Percentiles rank a stretch among this genome's conserved stretches.
Evolutionary conservation across 2,329 filamentous ascomycete genomes (phyloP).

Genomic region (Pyrenophora seminiperda): DNA sequence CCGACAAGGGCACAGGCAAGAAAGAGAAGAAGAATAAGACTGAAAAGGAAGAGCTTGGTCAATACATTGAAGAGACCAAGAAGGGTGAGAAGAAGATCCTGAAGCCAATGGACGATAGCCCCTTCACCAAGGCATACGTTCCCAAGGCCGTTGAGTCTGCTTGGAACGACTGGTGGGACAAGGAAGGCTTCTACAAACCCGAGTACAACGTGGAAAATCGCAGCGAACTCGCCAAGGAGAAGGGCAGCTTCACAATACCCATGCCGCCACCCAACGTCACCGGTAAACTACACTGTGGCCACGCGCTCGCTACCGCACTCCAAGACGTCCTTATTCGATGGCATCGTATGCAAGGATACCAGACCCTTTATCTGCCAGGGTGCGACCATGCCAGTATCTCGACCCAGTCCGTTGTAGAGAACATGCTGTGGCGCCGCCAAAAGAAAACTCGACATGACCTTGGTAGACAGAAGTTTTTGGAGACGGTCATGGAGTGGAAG

Average conservation of each 20-base stretch:
- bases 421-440: constrained; percentile 87
- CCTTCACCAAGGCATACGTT: too few relatives aligned
- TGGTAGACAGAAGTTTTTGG: constrained; percentile 77
- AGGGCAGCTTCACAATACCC: constrained; percentile 88
- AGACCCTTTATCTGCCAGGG: constrained; percentile 86
- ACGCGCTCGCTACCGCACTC: constrained; percentile 82
- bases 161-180: constrained; percentile 99
- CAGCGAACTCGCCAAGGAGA: constrained; percentile 75
- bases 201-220: constrained; percentile 76
- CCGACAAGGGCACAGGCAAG: too few relatives aligned
- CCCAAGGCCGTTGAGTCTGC: too few relatives aligned
- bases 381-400: constrained; percentile 97
- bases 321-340: constrained; percentile 88
- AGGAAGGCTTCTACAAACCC: constrained; percentile 89
- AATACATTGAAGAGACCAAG: too few relatives aligned
- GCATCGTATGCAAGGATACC: constrained; percentile 87
- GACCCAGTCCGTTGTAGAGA: constrained; percentile 94
- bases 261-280: constrained; percentile 96
- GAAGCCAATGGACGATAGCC: too few relatives aligned
- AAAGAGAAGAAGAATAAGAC: not conserved
- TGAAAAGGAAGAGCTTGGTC: not conserved
- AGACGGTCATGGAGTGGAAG: constrained; percentile 93
- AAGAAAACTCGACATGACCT: constrained; percentile 89
- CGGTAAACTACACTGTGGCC: constrained; percentile 85
- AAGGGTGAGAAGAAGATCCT: too few relatives aligned